phyloP scores from a whole-genome alignment of 2,329 filamentous ascomycete genomes.

The Paecilomyces formosus region DNA sequence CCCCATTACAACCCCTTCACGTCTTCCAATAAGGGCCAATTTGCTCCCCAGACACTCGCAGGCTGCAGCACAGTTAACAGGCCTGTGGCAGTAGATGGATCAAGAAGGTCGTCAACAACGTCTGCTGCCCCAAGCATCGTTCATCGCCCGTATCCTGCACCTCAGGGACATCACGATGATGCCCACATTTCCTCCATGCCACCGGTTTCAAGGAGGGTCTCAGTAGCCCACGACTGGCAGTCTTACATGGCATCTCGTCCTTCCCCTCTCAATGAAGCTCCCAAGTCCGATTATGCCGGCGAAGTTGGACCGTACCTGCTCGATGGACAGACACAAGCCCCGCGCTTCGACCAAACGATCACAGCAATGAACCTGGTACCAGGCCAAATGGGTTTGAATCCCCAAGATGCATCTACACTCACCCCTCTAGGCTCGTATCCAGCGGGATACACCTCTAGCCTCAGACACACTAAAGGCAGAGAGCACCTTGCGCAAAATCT shows the following conservation, averaged over 20 bases:
- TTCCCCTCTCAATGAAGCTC: not conserved
- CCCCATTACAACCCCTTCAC: not conserved
- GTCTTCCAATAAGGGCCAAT: not conserved
- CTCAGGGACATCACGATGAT: slow-evolving; percentile 3
- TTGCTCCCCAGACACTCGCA: not conserved
- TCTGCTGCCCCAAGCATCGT: slow-evolving; percentile 8
- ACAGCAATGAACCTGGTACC: not conserved
- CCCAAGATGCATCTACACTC: not conserved
- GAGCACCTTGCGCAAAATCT: not conserved
- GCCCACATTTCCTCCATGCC: slow-evolving; percentile 4
- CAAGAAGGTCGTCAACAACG: slow-evolving; percentile 7
- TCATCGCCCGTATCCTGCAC: slow-evolving; percentile 5
- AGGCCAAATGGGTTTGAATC: not conserved
- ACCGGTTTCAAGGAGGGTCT: slow-evolving; percentile 3
- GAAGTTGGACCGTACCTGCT: slow-evolving; percentile 1
- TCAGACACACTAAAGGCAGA: not conserved
- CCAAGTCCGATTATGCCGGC: not conserved
- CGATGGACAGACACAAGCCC: not conserved
- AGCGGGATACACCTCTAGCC: not conserved
- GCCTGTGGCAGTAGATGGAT: not conserved
- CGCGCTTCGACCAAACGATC: not conserved
- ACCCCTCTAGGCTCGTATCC: not conserved
- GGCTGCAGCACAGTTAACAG: not conserved
- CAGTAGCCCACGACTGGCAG: slow-evolving; percentile 7
- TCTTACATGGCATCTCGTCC: slow-evolving; percentile 2